phyloP scores from a whole-genome alignment of 1,284 basidiomycete species.

The Trichosporon sp. region DNA sequence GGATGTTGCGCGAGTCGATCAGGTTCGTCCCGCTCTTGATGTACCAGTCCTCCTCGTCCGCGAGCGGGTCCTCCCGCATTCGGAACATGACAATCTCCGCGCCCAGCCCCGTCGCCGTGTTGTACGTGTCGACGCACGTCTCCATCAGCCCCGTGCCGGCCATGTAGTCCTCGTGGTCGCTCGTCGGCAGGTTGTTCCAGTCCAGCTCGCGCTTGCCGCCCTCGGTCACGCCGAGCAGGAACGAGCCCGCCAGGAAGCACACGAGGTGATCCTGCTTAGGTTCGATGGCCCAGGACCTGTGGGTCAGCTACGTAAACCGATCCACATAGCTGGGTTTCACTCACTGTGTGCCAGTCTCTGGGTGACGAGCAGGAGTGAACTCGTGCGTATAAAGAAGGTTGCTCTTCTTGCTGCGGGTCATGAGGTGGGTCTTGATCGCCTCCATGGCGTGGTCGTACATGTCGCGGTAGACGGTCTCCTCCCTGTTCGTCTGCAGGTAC shows the following conservation, averaged over 20 bases:
- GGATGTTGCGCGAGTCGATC: constrained; percentile 85
- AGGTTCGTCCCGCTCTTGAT: constrained; percentile 60
- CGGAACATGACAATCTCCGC: constrained; percentile 79
- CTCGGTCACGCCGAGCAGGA: constrained; percentile 82
- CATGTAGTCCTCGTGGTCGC: constrained; percentile 69
- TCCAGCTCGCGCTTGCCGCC: constrained; percentile 54
- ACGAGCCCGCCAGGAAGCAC: constrained; percentile 87
- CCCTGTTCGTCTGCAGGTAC: constrained; percentile 58
- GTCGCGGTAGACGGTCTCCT: constrained; percentile 74
- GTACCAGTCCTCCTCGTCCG: constrained; percentile 68
- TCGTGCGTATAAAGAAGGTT: constrained; percentile 77
- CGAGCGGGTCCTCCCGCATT: constrained; percentile 51
- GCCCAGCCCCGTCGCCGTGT: constrained; percentile 76
- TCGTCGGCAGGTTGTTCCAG: constrained; percentile 52
- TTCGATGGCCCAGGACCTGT: constrained; percentile 63
- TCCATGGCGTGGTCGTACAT: constrained; percentile 84
- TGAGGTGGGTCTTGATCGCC: constrained; percentile 70
- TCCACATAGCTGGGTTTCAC: constrained; percentile 11
- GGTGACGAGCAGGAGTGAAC: constrained; percentile 52
- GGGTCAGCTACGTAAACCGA: neutral
- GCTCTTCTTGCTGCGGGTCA: constrained; percentile 60
- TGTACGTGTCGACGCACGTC: constrained; percentile 83
- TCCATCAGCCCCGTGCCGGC: constrained; percentile 75
- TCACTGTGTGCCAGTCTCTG: constrained; percentile 36
- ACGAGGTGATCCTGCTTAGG: constrained; percentile 95